Conservation (phyloP, 345 rosid species). For the Eucalyptus regnans region DNA sequence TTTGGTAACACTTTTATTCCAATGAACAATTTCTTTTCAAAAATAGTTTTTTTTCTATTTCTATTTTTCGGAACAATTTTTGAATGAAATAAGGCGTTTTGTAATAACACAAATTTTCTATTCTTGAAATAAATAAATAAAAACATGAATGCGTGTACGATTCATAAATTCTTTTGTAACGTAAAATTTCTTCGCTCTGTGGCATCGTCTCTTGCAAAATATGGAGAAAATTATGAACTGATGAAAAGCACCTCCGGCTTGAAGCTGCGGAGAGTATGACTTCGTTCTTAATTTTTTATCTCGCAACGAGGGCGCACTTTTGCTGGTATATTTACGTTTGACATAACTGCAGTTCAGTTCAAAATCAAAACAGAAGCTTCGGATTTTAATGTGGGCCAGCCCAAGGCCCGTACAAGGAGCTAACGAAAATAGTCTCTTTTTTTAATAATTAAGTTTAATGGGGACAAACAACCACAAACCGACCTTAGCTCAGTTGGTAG, state of each 20-base stretch:
- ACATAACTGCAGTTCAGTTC: not conserved
- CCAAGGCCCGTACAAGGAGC: not conserved
- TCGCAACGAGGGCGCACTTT: not conserved
- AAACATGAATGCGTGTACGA: no score
- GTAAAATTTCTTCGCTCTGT: no score
- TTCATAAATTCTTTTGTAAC: no score
- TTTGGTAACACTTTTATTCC: no score
- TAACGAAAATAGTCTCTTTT: no score
- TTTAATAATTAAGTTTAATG: no score
- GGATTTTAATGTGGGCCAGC: not conserved
- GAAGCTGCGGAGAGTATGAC: not conserved
- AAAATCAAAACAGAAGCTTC: not conserved
- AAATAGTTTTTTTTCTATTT: no score
- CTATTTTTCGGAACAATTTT: no score
- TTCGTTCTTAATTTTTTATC: not conserved
- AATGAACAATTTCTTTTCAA: no score
- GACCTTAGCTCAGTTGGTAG: slow-evolving; percentile 97
- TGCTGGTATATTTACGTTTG: not conserved
- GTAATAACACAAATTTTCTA: no score
- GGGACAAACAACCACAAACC: fast-evolving
- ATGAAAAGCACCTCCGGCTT: not conserved
- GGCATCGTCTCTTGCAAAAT: not conserved
- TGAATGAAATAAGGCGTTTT: no score
- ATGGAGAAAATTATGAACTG: not conserved
- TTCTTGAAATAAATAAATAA: no score